Evolutionary conservation across 768 basidiomycete genomes (phyloP).

Genomic region (Daedaleopsis sinensis): DNA sequence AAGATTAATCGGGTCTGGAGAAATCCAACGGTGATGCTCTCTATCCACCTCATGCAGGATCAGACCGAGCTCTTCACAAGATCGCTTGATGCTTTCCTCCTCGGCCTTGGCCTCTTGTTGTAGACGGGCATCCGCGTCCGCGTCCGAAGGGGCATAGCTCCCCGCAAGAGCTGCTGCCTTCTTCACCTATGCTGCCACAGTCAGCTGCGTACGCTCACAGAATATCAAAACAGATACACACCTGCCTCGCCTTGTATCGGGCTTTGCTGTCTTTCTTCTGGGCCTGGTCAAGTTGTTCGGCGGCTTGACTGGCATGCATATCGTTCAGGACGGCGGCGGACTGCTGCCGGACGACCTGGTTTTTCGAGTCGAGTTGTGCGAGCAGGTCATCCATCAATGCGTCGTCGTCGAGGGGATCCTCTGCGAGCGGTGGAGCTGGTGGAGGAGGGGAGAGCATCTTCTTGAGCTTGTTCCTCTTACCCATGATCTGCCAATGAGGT

Average conservation of each 20-base stretch:
- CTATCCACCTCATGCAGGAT: constrained; percentile 63
- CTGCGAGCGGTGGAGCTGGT: constrained; percentile 27
- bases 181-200: constrained; percentile 52
- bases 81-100: constrained; percentile 59
- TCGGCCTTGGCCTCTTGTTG: constrained; percentile 71
- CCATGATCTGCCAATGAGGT: constrained; percentile 9
- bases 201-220: not conserved
- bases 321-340: constrained; percentile 52
- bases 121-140: constrained; percentile 59
- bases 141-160: constrained; percentile 52
- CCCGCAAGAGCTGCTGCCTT: constrained; percentile 70
- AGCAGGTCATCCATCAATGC: constrained; percentile 76
- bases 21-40: too few relatives aligned
- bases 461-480: constrained; percentile 58
- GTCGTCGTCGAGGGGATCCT: constrained; percentile 52
- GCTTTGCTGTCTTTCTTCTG: constrained; percentile 59
- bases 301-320: constrained; percentile 42
- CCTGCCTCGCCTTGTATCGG: constrained; percentile 75
- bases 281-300: constrained; percentile 19
- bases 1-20: too few relatives aligned
- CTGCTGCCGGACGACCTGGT: constrained; percentile 52
- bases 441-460: constrained; percentile 40
- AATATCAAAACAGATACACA: constrained; percentile 31
- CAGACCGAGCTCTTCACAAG: constrained; percentile 68
- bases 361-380: constrained; percentile 70